Evolutionary conservation across 163 green algal species (phyloP).

Genomic region (Scenedesmus sp.): DNA sequence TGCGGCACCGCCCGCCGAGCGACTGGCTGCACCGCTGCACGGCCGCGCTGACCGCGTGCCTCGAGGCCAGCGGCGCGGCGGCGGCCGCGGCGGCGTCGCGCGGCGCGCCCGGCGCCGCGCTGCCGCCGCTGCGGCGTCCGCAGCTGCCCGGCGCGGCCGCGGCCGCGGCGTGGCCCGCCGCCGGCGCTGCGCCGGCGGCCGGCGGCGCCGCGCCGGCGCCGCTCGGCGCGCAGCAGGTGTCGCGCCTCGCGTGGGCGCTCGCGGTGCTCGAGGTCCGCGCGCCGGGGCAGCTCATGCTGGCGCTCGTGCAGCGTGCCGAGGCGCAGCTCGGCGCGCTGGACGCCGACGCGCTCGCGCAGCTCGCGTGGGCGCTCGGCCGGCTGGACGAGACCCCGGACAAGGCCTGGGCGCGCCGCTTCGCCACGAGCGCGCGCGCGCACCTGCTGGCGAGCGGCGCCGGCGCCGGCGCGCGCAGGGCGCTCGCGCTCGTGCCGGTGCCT

Average conservation of each 20-base stretch:
- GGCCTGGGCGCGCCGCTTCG: conserved; percentile 8
- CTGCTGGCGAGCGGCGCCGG: not conserved
- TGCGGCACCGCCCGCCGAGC: conserved; percentile 33
- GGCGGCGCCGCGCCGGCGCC: not conserved
- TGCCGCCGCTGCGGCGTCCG: not conserved
- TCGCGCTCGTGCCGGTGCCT: conserved; percentile 2
- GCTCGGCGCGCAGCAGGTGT: not conserved
- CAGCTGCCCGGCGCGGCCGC: conserved; percentile 1
- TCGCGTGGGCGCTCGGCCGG: conserved; percentile 35
- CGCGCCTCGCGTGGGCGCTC: conserved; percentile 23
- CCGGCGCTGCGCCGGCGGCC: not conserved
- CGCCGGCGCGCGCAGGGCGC: not conserved
- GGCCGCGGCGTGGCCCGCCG: not conserved
- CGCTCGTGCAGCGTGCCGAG: conserved; percentile 7
- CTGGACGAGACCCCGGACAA: conserved; percentile 26
- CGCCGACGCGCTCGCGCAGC: conserved; percentile 19
- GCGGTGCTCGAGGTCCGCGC: conserved; percentile 17
- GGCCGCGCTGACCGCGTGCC: not conserved
- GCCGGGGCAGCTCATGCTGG: conserved; percentile 20
- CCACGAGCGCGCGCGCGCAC: not conserved
- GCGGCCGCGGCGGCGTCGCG: not conserved
- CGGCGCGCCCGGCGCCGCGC: not conserved
- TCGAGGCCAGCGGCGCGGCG: not conserved
- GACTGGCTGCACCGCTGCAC: conserved; percentile 31
- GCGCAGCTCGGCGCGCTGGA: not conserved